Conservation (phyloP, 257 asterid species). For the Nicotiana paniculata region DNA sequence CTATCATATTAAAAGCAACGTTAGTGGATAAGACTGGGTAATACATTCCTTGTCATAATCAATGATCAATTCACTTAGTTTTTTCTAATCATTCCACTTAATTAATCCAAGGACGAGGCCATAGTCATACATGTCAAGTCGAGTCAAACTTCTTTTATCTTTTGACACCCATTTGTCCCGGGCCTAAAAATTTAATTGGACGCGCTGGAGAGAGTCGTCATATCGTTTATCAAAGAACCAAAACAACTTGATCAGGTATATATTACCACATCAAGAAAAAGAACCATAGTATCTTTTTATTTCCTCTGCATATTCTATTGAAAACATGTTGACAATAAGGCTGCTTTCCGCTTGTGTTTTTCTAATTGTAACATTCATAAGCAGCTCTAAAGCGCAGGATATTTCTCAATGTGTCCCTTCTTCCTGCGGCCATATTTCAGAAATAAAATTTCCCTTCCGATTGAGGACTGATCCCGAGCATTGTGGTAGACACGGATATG, state of each 20-base stretch:
- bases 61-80: not conserved
- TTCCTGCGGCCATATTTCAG: constrained; percentile 34
- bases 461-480: constrained; percentile 30
- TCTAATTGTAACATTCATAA: not conserved
- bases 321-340: not conserved
- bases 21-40: not conserved
- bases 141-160: not conserved
- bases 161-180: not conserved
- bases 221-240: not conserved
- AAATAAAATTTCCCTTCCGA: constrained; percentile 49
- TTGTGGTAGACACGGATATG: constrained; percentile 34
- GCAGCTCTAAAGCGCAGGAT: constrained; percentile 27
- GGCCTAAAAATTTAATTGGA: not conserved
- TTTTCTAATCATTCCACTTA: not conserved
- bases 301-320: not conserved
- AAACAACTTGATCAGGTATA: not conserved
- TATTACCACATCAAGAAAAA: not conserved
- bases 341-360: constrained; percentile 16
- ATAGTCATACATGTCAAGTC: too few species aligned
- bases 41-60: not conserved
- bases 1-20: not conserved
- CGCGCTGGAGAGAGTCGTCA: not conserved
- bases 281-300: not conserved
- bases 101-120: not conserved
- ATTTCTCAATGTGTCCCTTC: constrained; percentile 32